Base-by-base conservation (phyloP, 2,329 filamentous ascomycete species). In the Dothidotthia symphoricarpi region DNA sequence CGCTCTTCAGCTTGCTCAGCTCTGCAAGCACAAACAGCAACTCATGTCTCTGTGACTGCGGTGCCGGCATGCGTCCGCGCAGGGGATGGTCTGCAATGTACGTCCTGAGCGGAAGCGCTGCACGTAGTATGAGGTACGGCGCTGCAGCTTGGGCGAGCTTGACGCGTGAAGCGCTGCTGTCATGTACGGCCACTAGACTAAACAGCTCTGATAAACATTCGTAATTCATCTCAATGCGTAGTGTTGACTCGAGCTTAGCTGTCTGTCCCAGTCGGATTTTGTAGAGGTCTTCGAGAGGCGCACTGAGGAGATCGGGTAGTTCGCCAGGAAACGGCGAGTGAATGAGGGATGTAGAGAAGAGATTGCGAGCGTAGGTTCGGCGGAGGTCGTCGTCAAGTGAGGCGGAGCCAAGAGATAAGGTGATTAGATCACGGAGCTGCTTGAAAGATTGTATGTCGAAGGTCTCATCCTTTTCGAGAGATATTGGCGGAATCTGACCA, bases 61-160 rank as follows among this genome's bases (percentile, higher is more conserved):
- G 91, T 62, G 93, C 87, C 4, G 93, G 93, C 82, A 94, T 93
- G 33, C 83, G 78, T 0, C 93, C 90, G 11, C 93, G 53, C 14
- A 98, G 73, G 1, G 91, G 90, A 60, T 96, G 91, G 64, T 98
- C 93, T 3, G 89, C 86, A 30, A 94, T 83, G 61, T 95, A 97
- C 1, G 83, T 76, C 39, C 88, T 83, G n/a, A 97, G 69, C 0
- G 87, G 83, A 12, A 95, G 73, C 0, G 86, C 88, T 10, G 86
- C 82, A 3, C 93, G 82, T 2, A 95, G 72, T 29, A 97, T 84
- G 3, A 97, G 75, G 55, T 88, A 91, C 0, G 88, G 88, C 0
- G 87, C 84, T 0, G 84, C 80, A 3, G 85, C 85, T 58, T 82
- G 78, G 0, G 91, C 86, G 12, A 97, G 80, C 10, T 80, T 75